These are phyloP conservation scores for Avicennia marina DNA, from an alignment of 257 asterid species.

Conservation along the genomic window DNA sequence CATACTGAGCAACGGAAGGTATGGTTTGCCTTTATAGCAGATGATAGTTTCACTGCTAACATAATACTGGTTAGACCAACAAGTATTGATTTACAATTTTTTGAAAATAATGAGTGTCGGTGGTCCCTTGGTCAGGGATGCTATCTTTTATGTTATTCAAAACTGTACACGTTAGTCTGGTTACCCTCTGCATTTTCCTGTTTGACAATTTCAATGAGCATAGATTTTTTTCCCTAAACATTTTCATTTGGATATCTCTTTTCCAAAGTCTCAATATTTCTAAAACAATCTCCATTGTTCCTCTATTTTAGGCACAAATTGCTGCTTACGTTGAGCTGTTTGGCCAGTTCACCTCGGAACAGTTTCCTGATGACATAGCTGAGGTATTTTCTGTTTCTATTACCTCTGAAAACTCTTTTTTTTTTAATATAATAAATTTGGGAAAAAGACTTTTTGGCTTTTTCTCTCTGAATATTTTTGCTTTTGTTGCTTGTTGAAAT, in stretches of 20 bases:
- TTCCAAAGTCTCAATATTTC: neutral
- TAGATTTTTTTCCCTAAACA: neutral
- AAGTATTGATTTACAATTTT: neutral
- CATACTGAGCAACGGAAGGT: constrained; percentile 88
- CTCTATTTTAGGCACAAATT: constrained; percentile 70
- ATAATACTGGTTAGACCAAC: neutral
- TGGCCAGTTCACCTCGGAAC: constrained; percentile 95
- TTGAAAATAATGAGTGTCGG: neutral
- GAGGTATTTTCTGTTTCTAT: constrained; percentile 55
- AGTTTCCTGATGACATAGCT: constrained; percentile 91
- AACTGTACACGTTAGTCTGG: neutral
- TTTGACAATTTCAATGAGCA: neutral
- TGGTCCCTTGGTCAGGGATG: neutral
- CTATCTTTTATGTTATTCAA: neutral
- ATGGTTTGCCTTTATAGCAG: constrained; percentile 6
- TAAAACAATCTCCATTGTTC: neutral
- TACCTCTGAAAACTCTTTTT: constrained; percentile 11
- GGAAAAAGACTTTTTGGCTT: neutral
- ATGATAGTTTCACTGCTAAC: neutral
- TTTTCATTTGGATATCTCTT: constrained; percentile 6
- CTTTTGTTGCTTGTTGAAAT: constrained; percentile 7
- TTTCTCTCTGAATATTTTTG: neutral
- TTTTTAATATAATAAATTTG: constrained; percentile 4
- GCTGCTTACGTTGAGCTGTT: constrained; percentile 91
- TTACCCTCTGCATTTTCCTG: constrained; percentile 8